Evolutionary conservation across 1,284 basidiomycete species (phyloP).

Genomic region (Polyporus tsugae): DNA sequence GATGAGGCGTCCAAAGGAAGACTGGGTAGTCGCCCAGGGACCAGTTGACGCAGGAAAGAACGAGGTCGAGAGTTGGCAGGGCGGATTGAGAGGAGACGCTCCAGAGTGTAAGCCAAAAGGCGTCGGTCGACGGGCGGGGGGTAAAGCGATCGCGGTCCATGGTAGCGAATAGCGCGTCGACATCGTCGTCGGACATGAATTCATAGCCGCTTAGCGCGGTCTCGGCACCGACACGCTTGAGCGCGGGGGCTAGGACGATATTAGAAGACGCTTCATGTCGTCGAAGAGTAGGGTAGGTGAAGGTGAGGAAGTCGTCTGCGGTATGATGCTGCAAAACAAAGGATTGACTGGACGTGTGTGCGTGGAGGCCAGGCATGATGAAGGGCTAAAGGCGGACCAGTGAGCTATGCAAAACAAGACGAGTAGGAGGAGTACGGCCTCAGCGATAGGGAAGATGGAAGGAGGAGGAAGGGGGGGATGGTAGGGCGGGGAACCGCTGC

Average conservation of each 20-base stretch:
- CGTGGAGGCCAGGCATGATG: slow-evolving; percentile 45
- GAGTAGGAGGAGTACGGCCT: not conserved
- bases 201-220: slow-evolving; percentile 47
- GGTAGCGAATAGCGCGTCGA: slow-evolving; percentile 38
- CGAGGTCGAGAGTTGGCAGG: slow-evolving; percentile 51
- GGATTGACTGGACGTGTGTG: slow-evolving; percentile 34
- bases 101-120: slow-evolving; percentile 64
- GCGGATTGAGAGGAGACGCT: slow-evolving; percentile 40
- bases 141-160: slow-evolving; percentile 33
- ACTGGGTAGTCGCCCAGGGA: slow-evolving; percentile 57
- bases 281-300: slow-evolving; percentile 51
- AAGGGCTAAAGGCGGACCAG: not conserved
- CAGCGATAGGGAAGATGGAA: slow-evolving; percentile 4
- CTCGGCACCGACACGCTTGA: slow-evolving; percentile 51
- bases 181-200: slow-evolving; percentile 47
- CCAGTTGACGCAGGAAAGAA: slow-evolving; percentile 56
- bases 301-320: slow-evolving; percentile 52
- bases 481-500: slow-evolving; percentile 8
- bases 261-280: slow-evolving; percentile 57
- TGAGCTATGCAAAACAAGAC: slow-evolving; percentile 4
- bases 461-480: slow-evolving; percentile 3
- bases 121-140: slow-evolving; percentile 34
- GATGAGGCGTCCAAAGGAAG: slow-evolving; percentile 57
- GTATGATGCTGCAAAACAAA: slow-evolving; percentile 53
- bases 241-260: slow-evolving; percentile 59